Conservation (phyloP, 306 rosid genomes). For the Lotus japonicus region DNA sequence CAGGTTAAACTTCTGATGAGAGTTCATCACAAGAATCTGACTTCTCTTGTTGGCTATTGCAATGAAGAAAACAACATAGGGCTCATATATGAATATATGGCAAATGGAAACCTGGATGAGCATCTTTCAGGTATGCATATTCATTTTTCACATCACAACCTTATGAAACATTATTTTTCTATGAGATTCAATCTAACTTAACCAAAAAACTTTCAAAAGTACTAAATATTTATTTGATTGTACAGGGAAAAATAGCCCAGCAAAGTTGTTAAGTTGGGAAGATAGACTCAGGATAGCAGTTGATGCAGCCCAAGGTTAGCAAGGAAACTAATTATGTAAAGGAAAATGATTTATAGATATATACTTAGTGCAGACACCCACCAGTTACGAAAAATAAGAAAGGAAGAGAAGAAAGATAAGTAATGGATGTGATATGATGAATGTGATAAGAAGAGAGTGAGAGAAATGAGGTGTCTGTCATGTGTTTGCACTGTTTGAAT, state of each 20-base stretch:
- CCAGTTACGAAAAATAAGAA: no score
- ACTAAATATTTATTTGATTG: not conserved
- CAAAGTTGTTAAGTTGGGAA: conserved; percentile 36
- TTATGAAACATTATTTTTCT: not conserved
- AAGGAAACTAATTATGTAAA: not conserved
- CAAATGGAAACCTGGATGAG: conserved; percentile 26
- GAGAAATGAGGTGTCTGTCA: no score
- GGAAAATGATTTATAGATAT: no score
- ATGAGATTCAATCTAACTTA: not conserved
- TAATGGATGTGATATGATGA: no score
- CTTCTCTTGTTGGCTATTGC: conserved; percentile 34
- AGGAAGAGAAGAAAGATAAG: no score
- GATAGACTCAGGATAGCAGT: conserved; percentile 39
- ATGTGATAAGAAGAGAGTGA: no score
- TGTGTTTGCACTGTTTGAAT: no score
- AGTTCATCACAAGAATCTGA: conserved; percentile 33
- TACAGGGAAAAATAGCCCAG: not conserved
- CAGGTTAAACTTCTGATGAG: conserved; percentile 24
- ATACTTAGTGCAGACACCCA: no score
- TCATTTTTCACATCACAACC: not conserved
- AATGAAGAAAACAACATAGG: conserved; percentile 20
- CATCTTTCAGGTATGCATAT: conserved; percentile 28
- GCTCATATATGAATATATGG: conserved; percentile 40
- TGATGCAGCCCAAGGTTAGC: conserved; percentile 44
- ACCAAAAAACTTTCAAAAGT: no score